These are phyloP conservation scores for Coprinopsis strossmayeri DNA, from an alignment of 768 basidiomycete species.

Conservation along the genomic window DNA sequence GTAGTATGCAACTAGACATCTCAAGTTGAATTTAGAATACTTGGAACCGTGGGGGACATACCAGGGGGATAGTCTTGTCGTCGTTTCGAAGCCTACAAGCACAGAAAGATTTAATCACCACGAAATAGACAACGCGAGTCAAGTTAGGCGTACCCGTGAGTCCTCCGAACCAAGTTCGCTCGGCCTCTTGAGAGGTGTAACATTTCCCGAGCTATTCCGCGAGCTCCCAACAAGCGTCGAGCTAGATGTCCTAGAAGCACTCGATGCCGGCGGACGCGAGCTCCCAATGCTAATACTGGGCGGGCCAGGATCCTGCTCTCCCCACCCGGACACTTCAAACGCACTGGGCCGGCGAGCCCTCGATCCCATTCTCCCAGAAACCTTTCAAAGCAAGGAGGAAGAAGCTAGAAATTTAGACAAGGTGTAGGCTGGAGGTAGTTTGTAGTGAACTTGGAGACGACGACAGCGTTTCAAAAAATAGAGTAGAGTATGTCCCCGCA, in stretches of 20 bases:
- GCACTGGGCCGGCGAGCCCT: constrained; percentile 43
- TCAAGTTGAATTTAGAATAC: too few species aligned
- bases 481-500: too few species aligned
- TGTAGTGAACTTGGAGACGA: too few species aligned
- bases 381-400: too few species aligned
- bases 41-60: too few species aligned
- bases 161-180: not conserved
- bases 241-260: constrained; percentile 2
- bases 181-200: not conserved
- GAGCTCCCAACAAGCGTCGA: not conserved
- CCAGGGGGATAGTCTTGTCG: too few species aligned
- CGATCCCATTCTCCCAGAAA: constrained; percentile 25
- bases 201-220: not conserved
- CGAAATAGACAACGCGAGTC: not conserved
- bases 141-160: not conserved
- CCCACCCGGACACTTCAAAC: constrained; percentile 47
- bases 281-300: not conserved
- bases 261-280: not conserved
- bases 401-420: too few species aligned
- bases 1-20: too few species aligned
- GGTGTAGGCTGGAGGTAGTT: too few species aligned
- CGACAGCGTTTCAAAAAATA: too few species aligned
- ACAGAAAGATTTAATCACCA: not conserved
- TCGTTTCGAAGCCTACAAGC: not conserved
- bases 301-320: constrained; percentile 19